Conservation (phyloP, 257 asterid species). For the Solanum sejunctum region DNA sequence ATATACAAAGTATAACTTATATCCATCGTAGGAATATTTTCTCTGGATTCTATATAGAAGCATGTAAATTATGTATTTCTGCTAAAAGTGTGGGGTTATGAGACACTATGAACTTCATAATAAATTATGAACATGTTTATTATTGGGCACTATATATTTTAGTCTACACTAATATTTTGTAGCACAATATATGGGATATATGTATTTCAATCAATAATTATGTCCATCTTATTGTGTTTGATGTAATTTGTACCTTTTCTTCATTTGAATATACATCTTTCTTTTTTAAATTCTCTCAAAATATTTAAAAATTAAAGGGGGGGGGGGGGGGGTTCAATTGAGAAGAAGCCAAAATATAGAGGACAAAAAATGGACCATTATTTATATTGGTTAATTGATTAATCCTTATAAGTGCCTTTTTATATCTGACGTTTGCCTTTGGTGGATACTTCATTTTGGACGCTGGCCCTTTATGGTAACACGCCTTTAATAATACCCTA, state of each 20-base stretch:
- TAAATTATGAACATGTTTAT: background rate
- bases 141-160: background rate
- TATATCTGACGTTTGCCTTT: background rate
- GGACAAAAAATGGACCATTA: conserved; percentile 7
- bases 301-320: background rate
- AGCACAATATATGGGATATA: background rate
- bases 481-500: background rate
- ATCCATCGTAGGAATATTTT: background rate
- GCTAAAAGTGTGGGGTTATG: background rate
- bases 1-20: background rate
- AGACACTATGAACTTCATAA: background rate
- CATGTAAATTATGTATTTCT: background rate
- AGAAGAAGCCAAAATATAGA: conserved; percentile 1
- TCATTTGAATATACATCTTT: background rate
- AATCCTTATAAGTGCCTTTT: conserved; percentile 1
- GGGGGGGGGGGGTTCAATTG: background rate
- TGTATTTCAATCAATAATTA: background rate
- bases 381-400: conserved; percentile 1
- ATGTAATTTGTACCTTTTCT: background rate
- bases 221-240: background rate
- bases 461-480: background rate
- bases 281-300: background rate
- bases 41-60: background rate
- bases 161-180: background rate
- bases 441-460: background rate